Base-by-base conservation (phyloP, 2,329 filamentous ascomycete genomes). In the Aspergillus fumigatiaffinis region DNA sequence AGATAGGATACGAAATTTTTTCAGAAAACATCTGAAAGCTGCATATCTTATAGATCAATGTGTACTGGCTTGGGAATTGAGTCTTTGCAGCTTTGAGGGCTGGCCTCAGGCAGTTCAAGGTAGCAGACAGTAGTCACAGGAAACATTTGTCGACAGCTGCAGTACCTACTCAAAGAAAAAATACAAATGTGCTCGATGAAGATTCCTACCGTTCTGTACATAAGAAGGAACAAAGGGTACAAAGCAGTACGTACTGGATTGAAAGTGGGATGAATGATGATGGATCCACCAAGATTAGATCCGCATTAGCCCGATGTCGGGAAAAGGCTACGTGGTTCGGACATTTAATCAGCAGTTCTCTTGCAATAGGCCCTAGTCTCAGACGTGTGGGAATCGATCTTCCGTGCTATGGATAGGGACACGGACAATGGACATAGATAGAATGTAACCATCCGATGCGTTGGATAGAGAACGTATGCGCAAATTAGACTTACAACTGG, bases 261-360 rank as follows among this genome's bases (percentile, higher is more conserved):
- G 53, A 53, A 55, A 60, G 52, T 59, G 59, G 53, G 32, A 35
- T 35, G 53, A 58, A 17, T 35, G 53, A 58, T 58, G 54, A 56
- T 59, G 50, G 51, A 59, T 54, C 58, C 53, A 10, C 1, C 20
- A 47, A 58, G 61, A 64, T 61, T 62, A 64, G 61, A 66, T 65
- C 64, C 59, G 57, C 59, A 55, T 50, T 60, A 32, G 57, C 59
- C 64, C 63, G 63, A 67, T 65, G 60, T 65, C 63, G 62, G 63
- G 48, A 63, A 55, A 49, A 44, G 23, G 29, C 32, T 38, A 46
- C 42, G n/a, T 46, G 20, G 8, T 46, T 46, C 21, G 7, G 14
- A 14, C 32, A 38, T 38, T 17, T 17, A 17, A 35, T 35, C 14
- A 35, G 32, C 12, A 35, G 12, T 35, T 35, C 28, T 29, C 28